Evolutionary conservation across 1,284 basidiomycete species (phyloP).

Genomic region (Tilletiopsis washingtonensis): DNA sequence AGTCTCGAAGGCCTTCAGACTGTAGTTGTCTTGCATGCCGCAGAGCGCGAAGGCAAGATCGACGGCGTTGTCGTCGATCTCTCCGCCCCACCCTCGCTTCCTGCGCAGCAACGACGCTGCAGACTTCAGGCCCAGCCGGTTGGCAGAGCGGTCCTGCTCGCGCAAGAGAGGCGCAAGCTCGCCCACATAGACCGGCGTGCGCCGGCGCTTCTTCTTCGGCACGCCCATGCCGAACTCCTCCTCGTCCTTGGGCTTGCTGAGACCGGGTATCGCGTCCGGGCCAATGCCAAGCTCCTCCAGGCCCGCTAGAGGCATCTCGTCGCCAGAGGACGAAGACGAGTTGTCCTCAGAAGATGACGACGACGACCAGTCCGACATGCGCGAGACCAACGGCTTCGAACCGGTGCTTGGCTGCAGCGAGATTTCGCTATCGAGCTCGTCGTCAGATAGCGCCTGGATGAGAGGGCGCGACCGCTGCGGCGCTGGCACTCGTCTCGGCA

Average conservation of each 20-base stretch:
- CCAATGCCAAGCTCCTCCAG: no score
- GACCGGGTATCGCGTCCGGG: not conserved
- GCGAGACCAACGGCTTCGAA: no score
- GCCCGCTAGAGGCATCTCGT: no score
- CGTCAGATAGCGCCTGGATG: no score
- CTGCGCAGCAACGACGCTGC: constrained; percentile 23
- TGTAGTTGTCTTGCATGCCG: constrained; percentile 72
- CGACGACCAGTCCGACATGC: no score
- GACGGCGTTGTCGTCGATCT: constrained; percentile 73
- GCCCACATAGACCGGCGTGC: constrained; percentile 46
- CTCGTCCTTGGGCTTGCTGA: not conserved
- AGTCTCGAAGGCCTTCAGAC: constrained; percentile 68
- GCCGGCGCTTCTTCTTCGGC: constrained; percentile 19
- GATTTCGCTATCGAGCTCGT: no score
- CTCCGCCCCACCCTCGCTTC: constrained; percentile 24
- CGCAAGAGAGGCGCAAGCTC: constrained; percentile 45
- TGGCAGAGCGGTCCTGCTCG: constrained; percentile 13
- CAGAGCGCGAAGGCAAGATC: constrained; percentile 68
- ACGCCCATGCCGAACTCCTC: constrained; percentile 9
- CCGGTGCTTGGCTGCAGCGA: no score
- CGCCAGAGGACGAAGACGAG: constrained; percentile 4
- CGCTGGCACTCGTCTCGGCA: no score
- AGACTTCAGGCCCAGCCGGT: constrained; percentile 19
- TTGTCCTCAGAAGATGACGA: constrained; percentile 10
- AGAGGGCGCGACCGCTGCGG: no score